Evolutionary conservation across 495 filamentous ascomycete species (phyloP).

Genomic region (Tuber brumale): DNA sequence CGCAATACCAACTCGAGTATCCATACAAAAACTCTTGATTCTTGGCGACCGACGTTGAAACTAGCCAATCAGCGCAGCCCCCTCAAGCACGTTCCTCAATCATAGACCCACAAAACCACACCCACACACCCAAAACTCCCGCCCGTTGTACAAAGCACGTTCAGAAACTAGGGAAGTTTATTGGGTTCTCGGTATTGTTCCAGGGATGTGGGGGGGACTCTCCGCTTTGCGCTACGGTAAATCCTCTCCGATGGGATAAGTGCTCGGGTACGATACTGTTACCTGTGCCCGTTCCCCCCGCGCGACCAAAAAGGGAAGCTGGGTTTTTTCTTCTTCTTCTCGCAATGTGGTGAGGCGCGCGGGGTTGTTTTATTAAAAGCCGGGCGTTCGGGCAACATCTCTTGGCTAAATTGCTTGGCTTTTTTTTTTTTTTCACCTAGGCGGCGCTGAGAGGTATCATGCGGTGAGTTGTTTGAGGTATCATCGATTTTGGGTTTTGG

Average conservation of each 20-base stretch:
- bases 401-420: constrained; percentile 1
- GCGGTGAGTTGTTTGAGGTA: neutral
- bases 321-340: neutral
- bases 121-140: neutral
- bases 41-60: neutral
- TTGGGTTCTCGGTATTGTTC: neutral
- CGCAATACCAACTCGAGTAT: neutral
- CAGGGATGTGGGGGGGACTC: neutral
- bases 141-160: neutral
- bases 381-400: neutral
- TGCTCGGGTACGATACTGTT: neutral
- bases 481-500: neutral
- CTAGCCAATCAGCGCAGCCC: neutral
- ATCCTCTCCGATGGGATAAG: neutral
- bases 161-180: neutral
- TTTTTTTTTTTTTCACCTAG: neutral
- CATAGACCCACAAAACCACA: neutral
- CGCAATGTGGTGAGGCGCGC: neutral
- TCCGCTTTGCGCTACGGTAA: neutral
- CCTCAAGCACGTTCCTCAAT: neutral
- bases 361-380: neutral
- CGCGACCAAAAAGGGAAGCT: neutral
- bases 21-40: neutral
- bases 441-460: neutral
- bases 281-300: neutral